phyloP scores from a whole-genome alignment of 176 grass and related monocot genomes.

The Aegilops sharonensis region DNA sequence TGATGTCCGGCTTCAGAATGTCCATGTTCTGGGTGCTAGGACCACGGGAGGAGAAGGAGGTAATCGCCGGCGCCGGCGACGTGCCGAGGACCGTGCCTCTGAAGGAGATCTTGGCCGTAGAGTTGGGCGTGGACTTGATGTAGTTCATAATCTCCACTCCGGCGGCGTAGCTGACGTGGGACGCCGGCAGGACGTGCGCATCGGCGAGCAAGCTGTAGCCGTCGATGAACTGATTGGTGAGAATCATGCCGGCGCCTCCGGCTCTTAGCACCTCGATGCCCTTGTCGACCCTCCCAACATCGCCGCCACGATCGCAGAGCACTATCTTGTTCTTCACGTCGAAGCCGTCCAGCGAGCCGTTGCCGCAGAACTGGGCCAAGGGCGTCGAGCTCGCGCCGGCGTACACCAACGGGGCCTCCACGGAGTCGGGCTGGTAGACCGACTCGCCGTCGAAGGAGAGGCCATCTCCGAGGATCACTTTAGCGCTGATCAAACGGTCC shows the following conservation, averaged over 20 bases:
- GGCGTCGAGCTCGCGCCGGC: neutral
- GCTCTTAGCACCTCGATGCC: neutral
- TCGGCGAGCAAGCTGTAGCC: constrained; percentile 5
- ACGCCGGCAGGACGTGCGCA: neutral
- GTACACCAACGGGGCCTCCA: neutral
- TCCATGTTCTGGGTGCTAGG: neutral
- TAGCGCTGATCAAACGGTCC: constrained; percentile 22
- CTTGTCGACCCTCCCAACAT: constrained; percentile 2
- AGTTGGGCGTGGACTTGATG: neutral
- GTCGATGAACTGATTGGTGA: neutral
- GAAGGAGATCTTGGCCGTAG: neutral
- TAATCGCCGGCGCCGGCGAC: neutral
- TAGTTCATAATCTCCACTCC: neutral
- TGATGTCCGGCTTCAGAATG: constrained; percentile 9
- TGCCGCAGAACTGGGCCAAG: neutral
- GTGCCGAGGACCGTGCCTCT: neutral
- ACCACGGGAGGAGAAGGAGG: constrained; percentile 7
- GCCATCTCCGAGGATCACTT: neutral
- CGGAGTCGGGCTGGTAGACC: neutral
- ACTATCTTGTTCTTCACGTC: constrained; percentile 9
- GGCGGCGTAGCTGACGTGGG: neutral
- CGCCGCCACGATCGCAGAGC: neutral
- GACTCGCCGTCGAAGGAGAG: neutral
- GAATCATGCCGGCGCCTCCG: neutral
- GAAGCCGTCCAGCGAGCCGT: neutral